Conservation (phyloP, 192 early-diverging fungal species). For the Haplosporangium gracile region DNA sequence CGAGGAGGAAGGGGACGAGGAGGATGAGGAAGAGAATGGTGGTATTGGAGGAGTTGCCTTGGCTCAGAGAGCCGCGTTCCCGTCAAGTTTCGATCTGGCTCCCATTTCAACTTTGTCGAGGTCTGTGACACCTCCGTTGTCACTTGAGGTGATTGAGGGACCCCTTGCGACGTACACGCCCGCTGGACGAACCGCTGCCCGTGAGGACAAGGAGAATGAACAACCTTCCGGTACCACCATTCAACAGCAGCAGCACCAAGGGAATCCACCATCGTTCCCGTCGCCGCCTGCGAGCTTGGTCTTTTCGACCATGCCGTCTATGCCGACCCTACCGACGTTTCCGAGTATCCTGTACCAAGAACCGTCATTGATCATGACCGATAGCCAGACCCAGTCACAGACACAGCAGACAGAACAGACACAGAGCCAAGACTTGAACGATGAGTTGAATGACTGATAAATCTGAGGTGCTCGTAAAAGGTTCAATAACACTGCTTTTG, state of each 20-base stretch:
- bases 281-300: constrained; percentile 2
- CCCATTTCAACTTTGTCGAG: neutral
- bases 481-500: no score
- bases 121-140: neutral
- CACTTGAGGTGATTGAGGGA: neutral
- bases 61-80: neutral
- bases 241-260: neutral
- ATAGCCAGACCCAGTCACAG: neutral
- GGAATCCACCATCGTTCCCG: neutral
- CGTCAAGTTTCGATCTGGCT: neutral
- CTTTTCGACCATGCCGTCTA: neutral
- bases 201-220: neutral
- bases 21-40: neutral
- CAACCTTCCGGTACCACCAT: neutral
- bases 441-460: neutral
- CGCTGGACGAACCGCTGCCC: neutral
- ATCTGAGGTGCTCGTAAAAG: neutral
- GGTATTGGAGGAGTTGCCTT: neutral
- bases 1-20: neutral
- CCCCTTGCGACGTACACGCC: neutral
- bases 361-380: neutral
- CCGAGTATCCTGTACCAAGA: neutral
- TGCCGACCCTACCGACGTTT: neutral
- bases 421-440: neutral
- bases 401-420: neutral